Base-by-base conservation (phyloP, 148 eudicot species). In the Rhododendron simsii region DNA sequence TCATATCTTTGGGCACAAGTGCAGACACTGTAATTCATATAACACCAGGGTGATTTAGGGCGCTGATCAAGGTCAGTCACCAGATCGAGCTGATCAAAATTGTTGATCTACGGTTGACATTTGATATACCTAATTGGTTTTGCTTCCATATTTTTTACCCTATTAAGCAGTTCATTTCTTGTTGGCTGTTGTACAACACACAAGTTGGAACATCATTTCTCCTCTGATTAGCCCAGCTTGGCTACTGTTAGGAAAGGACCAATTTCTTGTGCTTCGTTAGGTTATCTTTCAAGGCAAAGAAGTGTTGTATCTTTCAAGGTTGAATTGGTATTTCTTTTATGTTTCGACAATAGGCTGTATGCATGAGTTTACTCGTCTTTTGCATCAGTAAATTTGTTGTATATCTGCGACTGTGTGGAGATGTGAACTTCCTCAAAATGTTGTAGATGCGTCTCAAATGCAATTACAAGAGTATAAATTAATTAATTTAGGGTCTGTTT, bases 1-100 rank as follows among this genome's bases (percentile, higher is more conserved):
- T 84, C 99, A 96, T 91, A 93, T 96, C 75, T 87, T 93, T 59
- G 98, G 99, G 53, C 99, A 95, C 90, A 96, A 96, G 85, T 95
- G 99, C 91, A 83, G 87, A 78, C 85, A 89, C 55, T 96, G 99
- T 87, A 87, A 90, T 81, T 96, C 99, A 53, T 96, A 94, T 90
- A 96, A 96, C 87, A 95, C 99, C 71, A 94, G 98, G 47, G 89
- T 91, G 86, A 89, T 91, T 1, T 67, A 83, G 84, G 33, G 90
- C 85, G 47, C 30, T 57, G 73, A 88, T 63, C 77, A 76, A 33
- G 35, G 75, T 65, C 91, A 83, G 55, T 65, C 41, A 76, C 83
- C 80, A 28, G 30, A 45, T 16, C 75, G n/a, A 8, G 47, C 85
- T 63, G 88, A 86, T 75, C 84, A 86, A 23, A 81, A 30, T 73